phyloP scores from a whole-genome alignment of 2,329 filamentous ascomycete species.

The Diaporthe velutina region DNA sequence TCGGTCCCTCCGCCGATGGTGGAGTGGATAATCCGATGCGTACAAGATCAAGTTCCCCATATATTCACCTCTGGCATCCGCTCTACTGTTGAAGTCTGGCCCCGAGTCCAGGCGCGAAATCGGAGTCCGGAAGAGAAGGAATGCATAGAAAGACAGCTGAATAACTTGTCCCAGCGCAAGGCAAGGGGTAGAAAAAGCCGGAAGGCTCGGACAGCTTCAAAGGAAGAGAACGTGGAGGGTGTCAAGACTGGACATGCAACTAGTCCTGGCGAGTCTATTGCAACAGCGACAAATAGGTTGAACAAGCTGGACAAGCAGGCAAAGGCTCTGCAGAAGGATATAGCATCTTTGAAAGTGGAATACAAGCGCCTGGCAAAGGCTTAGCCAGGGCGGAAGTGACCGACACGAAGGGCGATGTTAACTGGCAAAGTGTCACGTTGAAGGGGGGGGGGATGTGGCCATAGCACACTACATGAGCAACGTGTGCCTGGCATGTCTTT shows the following conservation, averaged over 20 bases:
- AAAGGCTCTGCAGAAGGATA: not conserved
- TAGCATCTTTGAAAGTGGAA: not conserved
- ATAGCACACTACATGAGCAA: too few species aligned
- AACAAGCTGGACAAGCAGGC: not conserved
- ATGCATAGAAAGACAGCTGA: not conserved
- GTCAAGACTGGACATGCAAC: not conserved
- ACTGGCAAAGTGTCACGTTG: not conserved
- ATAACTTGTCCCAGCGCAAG: not conserved
- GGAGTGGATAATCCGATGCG: not conserved
- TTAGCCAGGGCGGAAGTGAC: not conserved
- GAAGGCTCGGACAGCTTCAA: not conserved
- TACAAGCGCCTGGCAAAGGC: not conserved
- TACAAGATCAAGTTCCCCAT: not conserved
- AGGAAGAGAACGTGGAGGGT: not conserved
- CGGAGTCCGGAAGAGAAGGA: not conserved
- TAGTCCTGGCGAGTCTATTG: not conserved
- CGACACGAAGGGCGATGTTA: too few species aligned
- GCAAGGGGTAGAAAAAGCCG: not conserved
- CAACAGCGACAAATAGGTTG: not conserved
- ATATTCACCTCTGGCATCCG: not conserved
- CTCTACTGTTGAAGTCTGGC: not conserved
- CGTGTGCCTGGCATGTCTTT: not conserved
- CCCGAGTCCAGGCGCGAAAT: not conserved
- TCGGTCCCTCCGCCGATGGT: not conserved
- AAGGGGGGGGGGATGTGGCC: too few species aligned